Evolutionary conservation across 2,329 filamentous ascomycete species (phyloP).

Genomic region (Cephalotrichum gorgonifer): DNA sequence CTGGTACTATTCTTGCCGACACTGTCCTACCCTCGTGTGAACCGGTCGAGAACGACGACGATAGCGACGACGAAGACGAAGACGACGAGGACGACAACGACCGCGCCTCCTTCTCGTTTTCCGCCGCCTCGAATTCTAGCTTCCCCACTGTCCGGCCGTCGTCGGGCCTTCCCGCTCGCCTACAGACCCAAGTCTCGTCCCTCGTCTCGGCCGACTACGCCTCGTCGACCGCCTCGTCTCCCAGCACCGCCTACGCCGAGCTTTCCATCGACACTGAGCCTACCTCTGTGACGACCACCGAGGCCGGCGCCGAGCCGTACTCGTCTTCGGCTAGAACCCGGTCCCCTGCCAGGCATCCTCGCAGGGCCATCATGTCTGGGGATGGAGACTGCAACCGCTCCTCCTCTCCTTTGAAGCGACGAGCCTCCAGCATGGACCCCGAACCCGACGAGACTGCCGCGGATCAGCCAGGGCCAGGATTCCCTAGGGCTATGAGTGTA

Average conservation of each 20-base stretch:
- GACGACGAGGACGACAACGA: slow-evolving; percentile 28
- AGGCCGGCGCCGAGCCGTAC: slow-evolving; percentile 27
- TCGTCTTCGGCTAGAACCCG: slow-evolving; percentile 30
- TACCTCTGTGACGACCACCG: slow-evolving; percentile 15
- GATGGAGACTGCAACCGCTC: slow-evolving; percentile 49
- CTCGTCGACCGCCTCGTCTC: slow-evolving; percentile 47
- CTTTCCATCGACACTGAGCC: slow-evolving; percentile 44
- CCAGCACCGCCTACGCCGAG: slow-evolving; percentile 45
- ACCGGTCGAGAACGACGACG: slow-evolving; percentile 26
- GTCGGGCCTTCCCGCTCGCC: slow-evolving; percentile 28
- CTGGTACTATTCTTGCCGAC: slow-evolving; percentile 32
- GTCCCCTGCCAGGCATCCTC: slow-evolving; percentile 41
- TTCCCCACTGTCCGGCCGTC: slow-evolving; percentile 15
- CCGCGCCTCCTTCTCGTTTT: slow-evolving; percentile 40
- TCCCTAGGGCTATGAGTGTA: slow-evolving; percentile 30
- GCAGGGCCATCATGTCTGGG: slow-evolving; percentile 49
- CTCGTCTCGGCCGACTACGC: slow-evolving; percentile 36
- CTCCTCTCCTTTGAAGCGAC: slow-evolving; percentile 54
- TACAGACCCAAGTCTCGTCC: slow-evolving; percentile 34
- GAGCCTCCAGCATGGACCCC: slow-evolving; percentile 51
- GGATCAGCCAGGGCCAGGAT: slow-evolving; percentile 4
- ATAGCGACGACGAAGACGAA: slow-evolving; percentile 24
- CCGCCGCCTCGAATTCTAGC: slow-evolving; percentile 21
- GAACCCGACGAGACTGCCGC: slow-evolving; percentile 23
- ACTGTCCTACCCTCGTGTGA: slow-evolving; percentile 43